A percentile compares a stretch with the other conserved stretches of the same genome.
phyloP scores from a whole-genome alignment of 306 rosid species.

The Prunus dulcis region DNA sequence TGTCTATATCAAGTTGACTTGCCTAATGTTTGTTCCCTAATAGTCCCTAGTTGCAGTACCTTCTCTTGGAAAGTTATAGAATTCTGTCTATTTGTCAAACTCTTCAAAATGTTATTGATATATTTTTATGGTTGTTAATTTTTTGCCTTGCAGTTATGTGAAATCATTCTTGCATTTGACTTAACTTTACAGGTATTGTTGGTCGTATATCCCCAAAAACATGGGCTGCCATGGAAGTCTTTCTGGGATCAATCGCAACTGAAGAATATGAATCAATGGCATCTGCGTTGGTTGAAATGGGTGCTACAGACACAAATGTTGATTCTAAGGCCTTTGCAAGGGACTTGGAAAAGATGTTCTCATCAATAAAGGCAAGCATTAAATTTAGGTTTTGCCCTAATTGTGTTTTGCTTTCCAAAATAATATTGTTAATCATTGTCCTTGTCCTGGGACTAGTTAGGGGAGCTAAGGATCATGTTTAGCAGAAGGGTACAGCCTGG shows the following conservation, averaged over 20 bases:
- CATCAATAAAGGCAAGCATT: conserved; percentile 72
- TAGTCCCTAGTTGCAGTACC: not conserved
- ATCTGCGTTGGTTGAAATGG: conserved; percentile 92
- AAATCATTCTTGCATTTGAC: conserved; percentile 10
- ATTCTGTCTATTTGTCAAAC: not conserved
- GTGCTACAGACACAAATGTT: conserved; percentile 73
- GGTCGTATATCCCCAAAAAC: conserved; percentile 90
- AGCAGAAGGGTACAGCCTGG: not conserved
- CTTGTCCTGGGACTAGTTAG: not conserved
- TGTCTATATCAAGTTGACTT: not conserved
- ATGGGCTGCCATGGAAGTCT: conserved; percentile 95
- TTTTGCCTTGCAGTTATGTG: not conserved
- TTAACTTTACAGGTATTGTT: conserved; percentile 66
- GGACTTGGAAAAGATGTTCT: conserved; percentile 81
- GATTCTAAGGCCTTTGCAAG: conserved; percentile 68
- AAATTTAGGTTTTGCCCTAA: not conserved
- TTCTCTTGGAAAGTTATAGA: not conserved
- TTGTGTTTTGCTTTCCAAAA: conserved; percentile 7
- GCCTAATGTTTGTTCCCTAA: not conserved
- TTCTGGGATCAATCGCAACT: conserved; percentile 75
- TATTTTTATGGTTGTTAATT: not conserved
- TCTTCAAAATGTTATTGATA: not conserved
- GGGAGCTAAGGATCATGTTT: not conserved
- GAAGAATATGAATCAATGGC: conserved; percentile 95
- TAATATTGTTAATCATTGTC: not conserved